Evolutionary conservation across 164 flowering plant species (phyloP), one percentile per base, ranked within the genome.

Genomic region (Vitis vinifera): DNA sequence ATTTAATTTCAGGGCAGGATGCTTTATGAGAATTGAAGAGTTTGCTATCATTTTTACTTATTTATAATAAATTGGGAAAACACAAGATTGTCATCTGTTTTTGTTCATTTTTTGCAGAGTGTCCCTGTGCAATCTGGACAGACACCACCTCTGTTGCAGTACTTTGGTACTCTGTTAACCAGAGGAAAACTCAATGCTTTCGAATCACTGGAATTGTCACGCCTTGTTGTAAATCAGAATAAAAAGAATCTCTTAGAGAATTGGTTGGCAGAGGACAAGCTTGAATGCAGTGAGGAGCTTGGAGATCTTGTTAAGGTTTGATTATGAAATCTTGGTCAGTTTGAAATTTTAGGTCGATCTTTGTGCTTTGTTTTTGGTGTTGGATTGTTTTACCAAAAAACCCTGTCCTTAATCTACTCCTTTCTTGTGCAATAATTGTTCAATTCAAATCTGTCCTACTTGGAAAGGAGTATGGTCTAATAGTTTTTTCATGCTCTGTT

Each of bases 51-150:
- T 37, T 37, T 37, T 37, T 37, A 37, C 44, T 37, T 37, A 3
- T 37, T 37, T 37, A 3, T 37, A 37, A 37, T 37, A 6, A 37
- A 37, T 6, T 37, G 44, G 44, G 44, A 37, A 37, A 6, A 37
- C 4, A 37, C 44, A 3, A 37, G 44, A 3, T 37, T 6, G 7
- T 37, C 44, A 37, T 37, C 4, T 37, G 6, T 6, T 37, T 53
- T 52, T 68, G 60, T n/a, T 37, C 14, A 75, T 17, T 63, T 57
- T 30, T 31, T 84, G 79, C 88, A 96, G 99, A 96, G 99, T 87
- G 99, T 96, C 72, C 99, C 99, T 67, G 99, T 93, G 59, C 98
- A 93, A 89, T 65, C 97, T 76, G 99, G 99, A 66, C 97, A 96
- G 77, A 93, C 98, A 23, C 99, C 99, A 30, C 99, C 99, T 7